Evolutionary conservation across 768 basidiomycete species (phyloP).

Genomic region (Tylopilus subfusipes): DNA sequence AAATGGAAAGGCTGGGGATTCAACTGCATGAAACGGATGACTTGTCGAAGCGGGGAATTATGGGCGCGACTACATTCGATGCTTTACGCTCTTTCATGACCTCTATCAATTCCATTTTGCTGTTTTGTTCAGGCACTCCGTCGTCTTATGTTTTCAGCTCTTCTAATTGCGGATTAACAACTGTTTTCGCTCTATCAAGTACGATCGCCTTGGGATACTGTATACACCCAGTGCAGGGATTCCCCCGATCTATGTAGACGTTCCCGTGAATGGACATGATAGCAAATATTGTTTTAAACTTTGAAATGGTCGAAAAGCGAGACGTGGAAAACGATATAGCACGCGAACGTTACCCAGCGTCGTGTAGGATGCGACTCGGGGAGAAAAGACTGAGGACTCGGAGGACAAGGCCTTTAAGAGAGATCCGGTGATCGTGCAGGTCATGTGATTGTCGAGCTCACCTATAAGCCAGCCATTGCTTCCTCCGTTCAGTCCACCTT

Average conservation of each 20-base stretch:
- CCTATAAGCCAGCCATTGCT: background rate
- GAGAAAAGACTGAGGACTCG: background rate
- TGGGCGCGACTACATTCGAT: conserved; percentile 15
- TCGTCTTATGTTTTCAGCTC: conserved; percentile 11
- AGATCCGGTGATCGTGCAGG: background rate
- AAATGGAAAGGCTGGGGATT: conserved; percentile 26
- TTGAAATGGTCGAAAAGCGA: no score
- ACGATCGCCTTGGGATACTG: conserved; percentile 20
- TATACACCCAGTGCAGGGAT: conserved; percentile 13
- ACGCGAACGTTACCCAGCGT: no score
- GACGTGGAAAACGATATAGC: no score
- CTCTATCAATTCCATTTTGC: conserved; percentile 7
- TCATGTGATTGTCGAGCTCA: conserved; percentile 27
- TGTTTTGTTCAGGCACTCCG: conserved; percentile 6
- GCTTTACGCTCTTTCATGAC: conserved; percentile 20
- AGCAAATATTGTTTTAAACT: no score
- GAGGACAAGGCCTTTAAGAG: no score
- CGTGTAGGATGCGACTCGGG: no score
- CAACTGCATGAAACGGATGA: conserved; percentile 20
- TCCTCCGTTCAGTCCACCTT: background rate
- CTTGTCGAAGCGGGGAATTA: conserved; percentile 16
- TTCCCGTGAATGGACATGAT: background rate
- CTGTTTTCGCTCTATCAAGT: conserved; percentile 22
- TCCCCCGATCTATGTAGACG: background rate
- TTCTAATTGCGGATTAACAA: conserved; percentile 21